Conservation (phyloP, 108 stramenopile species). For the Schizochytrium sp. region DNA sequence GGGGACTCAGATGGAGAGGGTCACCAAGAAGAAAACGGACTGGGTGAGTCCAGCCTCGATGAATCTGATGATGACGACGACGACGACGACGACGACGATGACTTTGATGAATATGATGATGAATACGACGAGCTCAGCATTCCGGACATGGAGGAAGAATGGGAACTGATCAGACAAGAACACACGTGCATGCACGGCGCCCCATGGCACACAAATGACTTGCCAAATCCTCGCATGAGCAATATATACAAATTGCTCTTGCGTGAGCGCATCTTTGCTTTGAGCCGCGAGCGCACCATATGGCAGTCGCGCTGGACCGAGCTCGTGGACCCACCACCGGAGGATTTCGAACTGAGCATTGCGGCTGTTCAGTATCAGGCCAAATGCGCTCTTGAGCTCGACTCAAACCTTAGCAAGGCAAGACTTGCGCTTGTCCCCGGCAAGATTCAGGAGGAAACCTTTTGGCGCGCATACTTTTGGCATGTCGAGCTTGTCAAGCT, state of each 20-base stretch:
- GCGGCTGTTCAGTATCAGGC: neutral
- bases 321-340: neutral
- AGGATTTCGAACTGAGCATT: neutral
- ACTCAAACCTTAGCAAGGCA: neutral
- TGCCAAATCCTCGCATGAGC: neutral
- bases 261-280: neutral
- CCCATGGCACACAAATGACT: neutral
- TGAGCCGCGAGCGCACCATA: neutral
- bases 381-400: neutral
- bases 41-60: neutral
- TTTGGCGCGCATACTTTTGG: conserved; percentile 2
- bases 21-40: neutral
- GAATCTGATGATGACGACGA: neutral
- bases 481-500: conserved; percentile 2
- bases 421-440: neutral
- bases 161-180: neutral
- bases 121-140: neutral
- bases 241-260: neutral
- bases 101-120: neutral
- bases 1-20: neutral
- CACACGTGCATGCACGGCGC: neutral
- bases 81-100: neutral
- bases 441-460: neutral
- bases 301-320: neutral
- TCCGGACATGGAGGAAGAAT: neutral